A percentile compares a stretch with the other conserved stretches of the same genome.
These are phyloP conservation scores for Diplocarpon mali DNA, from an alignment of 2,329 filamentous ascomycete genomes.

Conservation along the genomic window DNA sequence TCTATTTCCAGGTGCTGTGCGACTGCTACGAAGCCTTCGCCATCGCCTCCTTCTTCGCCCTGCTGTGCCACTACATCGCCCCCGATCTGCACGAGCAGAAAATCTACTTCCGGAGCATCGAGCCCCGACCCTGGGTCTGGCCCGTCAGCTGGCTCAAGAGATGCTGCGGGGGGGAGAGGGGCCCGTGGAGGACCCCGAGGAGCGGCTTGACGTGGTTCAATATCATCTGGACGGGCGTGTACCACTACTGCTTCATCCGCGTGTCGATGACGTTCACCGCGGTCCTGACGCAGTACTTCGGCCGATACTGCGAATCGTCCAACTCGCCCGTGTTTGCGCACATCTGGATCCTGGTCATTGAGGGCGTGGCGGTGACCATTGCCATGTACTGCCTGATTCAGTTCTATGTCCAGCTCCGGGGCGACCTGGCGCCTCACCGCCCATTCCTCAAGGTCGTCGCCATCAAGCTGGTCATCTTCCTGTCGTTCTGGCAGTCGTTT, in stretches of 20 bases:
- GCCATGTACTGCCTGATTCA: slow-evolving; percentile 87
- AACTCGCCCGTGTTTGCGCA: slow-evolving; percentile 71
- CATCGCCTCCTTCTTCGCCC: slow-evolving; percentile 75
- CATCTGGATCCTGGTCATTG: slow-evolving; percentile 64
- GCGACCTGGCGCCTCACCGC: slow-evolving; percentile 54
- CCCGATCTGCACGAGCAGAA: slow-evolving; percentile 72
- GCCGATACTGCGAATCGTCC: slow-evolving; percentile 67
- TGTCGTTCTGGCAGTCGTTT: slow-evolving; percentile 76
- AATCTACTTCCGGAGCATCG: slow-evolving; percentile 63
- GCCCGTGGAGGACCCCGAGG: slow-evolving; percentile 60
- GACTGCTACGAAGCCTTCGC: slow-evolving; percentile 87
- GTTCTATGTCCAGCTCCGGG: slow-evolving; percentile 69
- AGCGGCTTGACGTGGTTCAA: slow-evolving; percentile 89
- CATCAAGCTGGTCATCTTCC: slow-evolving; percentile 85
- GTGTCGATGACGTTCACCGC: slow-evolving; percentile 71
- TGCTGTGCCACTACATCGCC: slow-evolving; percentile 72
- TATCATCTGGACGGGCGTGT: slow-evolving; percentile 70
- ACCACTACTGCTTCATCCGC: slow-evolving; percentile 77
- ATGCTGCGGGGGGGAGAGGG: slow-evolving; percentile 58
- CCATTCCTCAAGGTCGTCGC: slow-evolving; percentile 74
- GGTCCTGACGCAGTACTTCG: slow-evolving; percentile 58
- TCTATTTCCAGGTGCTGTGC: slow-evolving; percentile 72
- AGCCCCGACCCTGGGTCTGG: slow-evolving; percentile 60
- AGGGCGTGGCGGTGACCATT: slow-evolving; percentile 61
- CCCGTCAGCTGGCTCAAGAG: slow-evolving; percentile 60